Evolutionary conservation across 345 rosid genomes (phyloP).

Genomic region (Gossypium rotundifolium): DNA sequence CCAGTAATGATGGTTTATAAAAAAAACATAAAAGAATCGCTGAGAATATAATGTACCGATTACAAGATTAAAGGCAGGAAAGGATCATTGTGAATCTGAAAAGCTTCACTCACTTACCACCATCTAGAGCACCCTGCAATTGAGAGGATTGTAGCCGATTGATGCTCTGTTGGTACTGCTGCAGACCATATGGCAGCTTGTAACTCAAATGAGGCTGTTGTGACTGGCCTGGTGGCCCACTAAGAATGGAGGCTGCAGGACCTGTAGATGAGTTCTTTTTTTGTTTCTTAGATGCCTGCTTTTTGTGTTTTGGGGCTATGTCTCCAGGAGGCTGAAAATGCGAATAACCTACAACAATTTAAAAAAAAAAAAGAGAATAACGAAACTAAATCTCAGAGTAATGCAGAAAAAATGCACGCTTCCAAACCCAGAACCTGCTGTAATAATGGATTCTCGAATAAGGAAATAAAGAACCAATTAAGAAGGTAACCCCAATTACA

Average conservation of each 20-base stretch:
- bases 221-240: slow-evolving; percentile 11
- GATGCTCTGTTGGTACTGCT: slow-evolving; percentile 11
- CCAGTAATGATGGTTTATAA: neutral
- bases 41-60: neutral
- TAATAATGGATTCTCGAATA: neutral
- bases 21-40: neutral
- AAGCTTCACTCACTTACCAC: neutral
- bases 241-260: neutral
- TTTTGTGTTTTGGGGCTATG: slow-evolving; percentile 4
- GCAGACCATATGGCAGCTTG: slow-evolving; percentile 6
- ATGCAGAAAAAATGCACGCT: neutral
- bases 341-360: slow-evolving; percentile 16
- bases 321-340: slow-evolving; percentile 4
- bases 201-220: slow-evolving; percentile 14
- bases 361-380: neutral
- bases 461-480: neutral
- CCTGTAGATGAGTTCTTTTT: neutral
- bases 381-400: neutral
- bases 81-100: neutral
- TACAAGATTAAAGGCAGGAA: slow-evolving; percentile 3
- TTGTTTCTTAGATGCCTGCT: slow-evolving; percentile 5
- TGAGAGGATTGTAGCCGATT: slow-evolving; percentile 8
- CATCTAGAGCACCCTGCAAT: slow-evolving; percentile 14
- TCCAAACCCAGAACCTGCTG: neutral
- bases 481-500: slow-evolving; percentile 4